Base-by-base conservation (phyloP, 345 rosid species). In the Eutrema japonicum region DNA sequence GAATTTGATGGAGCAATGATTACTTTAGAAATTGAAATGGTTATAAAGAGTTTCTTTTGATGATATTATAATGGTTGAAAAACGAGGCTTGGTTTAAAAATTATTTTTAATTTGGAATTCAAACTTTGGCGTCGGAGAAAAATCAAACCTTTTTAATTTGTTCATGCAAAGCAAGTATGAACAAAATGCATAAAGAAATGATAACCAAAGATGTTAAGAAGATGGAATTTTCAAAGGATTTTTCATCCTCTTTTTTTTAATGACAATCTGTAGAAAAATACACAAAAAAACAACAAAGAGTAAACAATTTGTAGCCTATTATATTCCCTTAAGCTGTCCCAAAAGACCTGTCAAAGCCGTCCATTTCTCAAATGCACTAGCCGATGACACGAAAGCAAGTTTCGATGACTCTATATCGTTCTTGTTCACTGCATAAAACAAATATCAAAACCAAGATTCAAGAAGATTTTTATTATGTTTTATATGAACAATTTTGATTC, bases 331-430 rank as follows among this genome's bases (percentile, higher is more conserved):
- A 42, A 91, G 95, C 76, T 85, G 86, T 68, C 40, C 84, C 43
- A 79, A 76, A 32, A 89, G 84, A 45, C 98, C 96, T 2, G 92
- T 84, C 79, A 89, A 84, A 65, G 78, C 49, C 26, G 87, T 83
- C 97, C 97, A 91, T 81, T 86, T 85, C 86, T 89, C 96, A 67
- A 89, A 83, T 50, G 97, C 97, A 32, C 80, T 69, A 56, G 98
- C 97, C 18, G 97, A 89, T 48, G 86, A 79, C 51, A 89, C 89
- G 66, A 89, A 91, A 27, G 96, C 91, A 0, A 71, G 54, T 80
- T 91, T 94, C 41, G 97, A 89, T 77, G 94, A 88, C 66, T 88
- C 90, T 22, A 86, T 63, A 76, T 94, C 95, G 29, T 85, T 91
- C 82, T 79, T 63, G 7, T 66, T 77, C 71, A 91, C 98, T 91